Conservation (phyloP, 2,329 filamentous ascomycete genomes). For the Talaromyces sp. region DNA sequence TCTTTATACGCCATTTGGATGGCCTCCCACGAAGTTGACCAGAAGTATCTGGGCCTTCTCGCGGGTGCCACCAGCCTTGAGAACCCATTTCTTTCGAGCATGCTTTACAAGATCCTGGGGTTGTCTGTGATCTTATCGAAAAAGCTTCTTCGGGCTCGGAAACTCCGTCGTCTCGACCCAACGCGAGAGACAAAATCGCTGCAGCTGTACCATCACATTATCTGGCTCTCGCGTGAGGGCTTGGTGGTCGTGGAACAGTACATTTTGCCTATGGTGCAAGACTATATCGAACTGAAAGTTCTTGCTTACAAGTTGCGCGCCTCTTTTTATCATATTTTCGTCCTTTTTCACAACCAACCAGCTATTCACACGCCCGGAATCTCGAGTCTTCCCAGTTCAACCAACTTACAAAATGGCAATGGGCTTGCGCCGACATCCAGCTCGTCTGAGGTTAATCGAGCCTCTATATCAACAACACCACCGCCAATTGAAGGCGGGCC, state of each 20-base stretch:
- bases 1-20: slow-evolving; percentile 51
- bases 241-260: slow-evolving; percentile 80
- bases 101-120: slow-evolving; percentile 86
- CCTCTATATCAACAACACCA: slow-evolving; percentile 38
- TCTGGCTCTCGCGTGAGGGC: slow-evolving; percentile 93
- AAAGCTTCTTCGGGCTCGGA: slow-evolving; percentile 76
- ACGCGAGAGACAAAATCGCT: slow-evolving; percentile 74
- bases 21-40: slow-evolving; percentile 95
- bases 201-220: slow-evolving; percentile 81
- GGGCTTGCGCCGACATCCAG: slow-evolving; percentile 3
- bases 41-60: slow-evolving; percentile 90
- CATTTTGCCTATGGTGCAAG: slow-evolving; percentile 76
- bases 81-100: slow-evolving; percentile 68
- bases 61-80: slow-evolving; percentile 73
- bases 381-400: slow-evolving; percentile 29
- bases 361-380: slow-evolving; percentile 61
- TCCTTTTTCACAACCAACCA: slow-evolving; percentile 90
- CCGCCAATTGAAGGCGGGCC: slow-evolving; percentile 50
- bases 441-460: slow-evolving; percentile 18
- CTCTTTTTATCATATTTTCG: slow-evolving; percentile 94
- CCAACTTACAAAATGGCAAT: slow-evolving; percentile 22
- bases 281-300: slow-evolving; percentile 78
- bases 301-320: slow-evolving; percentile 87
- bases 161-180: slow-evolving; percentile 74
- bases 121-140: slow-evolving; percentile 82